These are phyloP conservation scores for Scedosporium aurantiacum DNA, from an alignment of 2,329 filamentous ascomycete species.

Conservation along the genomic window DNA sequence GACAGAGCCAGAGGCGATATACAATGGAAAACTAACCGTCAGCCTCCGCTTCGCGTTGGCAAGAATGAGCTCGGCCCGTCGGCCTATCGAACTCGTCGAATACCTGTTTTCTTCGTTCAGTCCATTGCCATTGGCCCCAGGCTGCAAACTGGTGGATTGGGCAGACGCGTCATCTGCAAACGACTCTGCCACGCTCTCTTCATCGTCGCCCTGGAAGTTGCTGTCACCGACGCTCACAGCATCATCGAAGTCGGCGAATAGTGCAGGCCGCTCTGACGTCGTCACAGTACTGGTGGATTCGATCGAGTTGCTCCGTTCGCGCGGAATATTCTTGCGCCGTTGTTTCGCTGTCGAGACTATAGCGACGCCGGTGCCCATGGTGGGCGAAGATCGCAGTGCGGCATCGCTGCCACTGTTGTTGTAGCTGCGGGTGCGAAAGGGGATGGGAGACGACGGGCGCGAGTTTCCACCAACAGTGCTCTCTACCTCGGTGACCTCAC, in stretches of 20 bases:
- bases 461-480: slow-evolving; percentile 33
- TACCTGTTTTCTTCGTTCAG: slow-evolving; percentile 44
- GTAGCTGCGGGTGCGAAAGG: slow-evolving; percentile 14
- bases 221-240: slow-evolving; percentile 51
- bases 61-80: slow-evolving; percentile 78
- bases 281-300: slow-evolving; percentile 53
- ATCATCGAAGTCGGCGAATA: slow-evolving; percentile 53
- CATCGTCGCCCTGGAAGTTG: slow-evolving; percentile 56
- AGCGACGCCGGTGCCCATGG: slow-evolving; percentile 22
- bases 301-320: slow-evolving; percentile 42
- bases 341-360: slow-evolving; percentile 23
- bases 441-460: slow-evolving; percentile 24
- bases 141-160: slow-evolving; percentile 17
- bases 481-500: slow-evolving; percentile 44
- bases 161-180: slow-evolving; percentile 35
- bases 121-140: slow-evolving; percentile 16
- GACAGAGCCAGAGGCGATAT: not conserved
- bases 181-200: slow-evolving; percentile 52
- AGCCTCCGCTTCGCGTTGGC: slow-evolving; percentile 85
- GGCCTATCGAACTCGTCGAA: slow-evolving; percentile 66
- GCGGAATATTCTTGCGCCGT: slow-evolving; percentile 29
- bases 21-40: slow-evolving; percentile 48
- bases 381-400: slow-evolving; percentile 32
- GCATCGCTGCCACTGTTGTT: slow-evolving; percentile 22
- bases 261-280: slow-evolving; percentile 33